Base-by-base conservation (phyloP, 1,284 basidiomycete genomes). In the Thecaphora frezii region DNA sequence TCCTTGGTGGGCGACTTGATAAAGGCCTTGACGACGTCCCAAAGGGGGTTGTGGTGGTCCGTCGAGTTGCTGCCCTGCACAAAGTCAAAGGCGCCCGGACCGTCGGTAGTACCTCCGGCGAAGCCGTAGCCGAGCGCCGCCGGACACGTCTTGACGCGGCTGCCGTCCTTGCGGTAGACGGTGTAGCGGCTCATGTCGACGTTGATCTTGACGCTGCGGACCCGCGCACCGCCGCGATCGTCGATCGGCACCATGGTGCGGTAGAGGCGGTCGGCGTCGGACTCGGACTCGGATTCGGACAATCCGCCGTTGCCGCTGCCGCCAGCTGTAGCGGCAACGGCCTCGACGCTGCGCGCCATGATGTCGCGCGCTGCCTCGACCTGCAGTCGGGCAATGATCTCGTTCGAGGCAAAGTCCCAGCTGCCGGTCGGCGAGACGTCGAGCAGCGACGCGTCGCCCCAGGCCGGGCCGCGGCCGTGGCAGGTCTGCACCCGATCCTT, bases 31-130 rank as follows among this genome's bases (percentile, higher is more conserved):
- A 65, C 87, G 36, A 89, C 69, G 70, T 90, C 84, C 88, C 89
- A 91, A 78, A 91, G 88, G 0, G 88, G 87, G 73, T 91, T 90
- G 78, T 87, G 88, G 52, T 58, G 57, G 45, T 71, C 69, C 16
- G 86, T 85, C 10, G 84, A 82, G 74, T 90, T 90, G 62, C 85
- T 83, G 3, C 89, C 89, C 80, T 91, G 89, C 26, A 86, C 80
- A 69, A 91, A 91, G 74, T 90, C 88, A 63, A 90, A 88, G 0
- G 86, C 86, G 16, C 90, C 89, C 1, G 90, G 89, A 0, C 90
- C 89, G 55, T 71, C 89, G 85, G 89, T 89, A 22, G 89, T 90
- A 66, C 89, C 89, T 47, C 88, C 89, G 1, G 46, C 55, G 44
- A 56, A 61, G 26, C 58, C 55, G 21, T 65, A 50, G 40, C 55